Evolutionary conservation across 2,329 filamentous ascomycete species (phyloP), one percentile per base, ranked within the genome.

Genomic region (Monosporascus sp.): DNA sequence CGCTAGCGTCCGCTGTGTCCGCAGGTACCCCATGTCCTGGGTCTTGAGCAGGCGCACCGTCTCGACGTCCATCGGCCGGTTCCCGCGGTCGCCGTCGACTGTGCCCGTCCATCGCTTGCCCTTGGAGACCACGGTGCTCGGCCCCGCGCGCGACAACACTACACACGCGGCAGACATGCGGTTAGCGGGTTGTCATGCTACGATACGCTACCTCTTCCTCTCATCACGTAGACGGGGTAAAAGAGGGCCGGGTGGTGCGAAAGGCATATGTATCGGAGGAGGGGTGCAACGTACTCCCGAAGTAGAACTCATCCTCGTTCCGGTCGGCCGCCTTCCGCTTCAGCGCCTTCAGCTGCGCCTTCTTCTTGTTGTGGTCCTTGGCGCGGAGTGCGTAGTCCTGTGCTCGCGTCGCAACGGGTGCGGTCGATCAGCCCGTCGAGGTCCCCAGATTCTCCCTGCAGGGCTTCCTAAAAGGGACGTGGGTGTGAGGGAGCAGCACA

Each of bases 281-380:
- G 8, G 6, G 37, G n/a, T 3, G 9, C 9, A 20, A 43, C 40
- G 40, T 43, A 43, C 40, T 88, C 57, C 82, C 83, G 64, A 82
- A 86, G 73, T 86, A 87, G 70, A 88, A 88, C 65, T 88, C 85
- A 80, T 88, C 85, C 50, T 87, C 84, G 69, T 88, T 88, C 61
- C 84, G 81, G 40, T 85, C 79, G 54, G 82, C 70, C 5, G 82
- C 85, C 65, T 87, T 87, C 54, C 78, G 73, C 48, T 78, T 77
- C 49, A 88, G 79, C 28, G 71, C 71, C 64, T 82, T 81, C 55
- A 88, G 78, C 51, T 79, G 75, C 0, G 71, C 68, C 66, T 88
- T 83, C 65, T 88, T 88, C 69, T 79, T 78, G 65, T 83, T 84
- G 76, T 82, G 85, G 67, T 88, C 85, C 60, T 78, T 75, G 26